phyloP scores from a whole-genome alignment of 257 asterid genomes.

The Misopates orontium region DNA sequence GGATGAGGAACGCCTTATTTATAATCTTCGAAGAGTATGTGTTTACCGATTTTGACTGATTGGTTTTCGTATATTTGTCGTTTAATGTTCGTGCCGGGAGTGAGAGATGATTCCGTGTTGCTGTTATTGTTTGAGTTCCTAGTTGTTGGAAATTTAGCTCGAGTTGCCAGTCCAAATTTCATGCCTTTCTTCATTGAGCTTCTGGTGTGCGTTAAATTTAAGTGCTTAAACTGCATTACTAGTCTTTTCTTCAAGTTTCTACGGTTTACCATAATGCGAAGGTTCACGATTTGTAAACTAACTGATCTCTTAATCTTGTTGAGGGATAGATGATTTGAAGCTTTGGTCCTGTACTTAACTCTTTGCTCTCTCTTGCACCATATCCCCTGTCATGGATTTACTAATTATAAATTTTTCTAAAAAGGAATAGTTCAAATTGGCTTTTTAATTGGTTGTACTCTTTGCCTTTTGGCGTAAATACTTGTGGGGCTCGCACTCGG shows the following conservation, averaged over 20 bases:
- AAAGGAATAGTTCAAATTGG: neutral
- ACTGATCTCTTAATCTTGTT: neutral
- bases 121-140: neutral
- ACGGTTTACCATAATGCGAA: conserved; percentile 1
- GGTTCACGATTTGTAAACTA: neutral
- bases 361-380: neutral
- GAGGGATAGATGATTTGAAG: neutral
- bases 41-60: neutral
- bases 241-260: no score
- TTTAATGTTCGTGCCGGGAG: neutral
- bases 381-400: neutral
- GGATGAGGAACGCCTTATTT: conserved; percentile 78
- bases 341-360: neutral
- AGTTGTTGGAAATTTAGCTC: neutral
- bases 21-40: conserved; percentile 79
- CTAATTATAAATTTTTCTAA: neutral
- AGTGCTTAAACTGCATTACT: no score
- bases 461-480: neutral
- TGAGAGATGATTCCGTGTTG: neutral
- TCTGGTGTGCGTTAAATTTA: no score
- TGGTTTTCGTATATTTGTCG: neutral
- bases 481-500: neutral
- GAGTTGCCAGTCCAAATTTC: no score
- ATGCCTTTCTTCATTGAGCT: no score
- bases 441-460: neutral